Percentiles rank a stretch among this genome's conserved stretches.
Evolutionary conservation across 75 land plant genomes (phyloP).

Genomic region (Pseudotsuga menziesii): DNA sequence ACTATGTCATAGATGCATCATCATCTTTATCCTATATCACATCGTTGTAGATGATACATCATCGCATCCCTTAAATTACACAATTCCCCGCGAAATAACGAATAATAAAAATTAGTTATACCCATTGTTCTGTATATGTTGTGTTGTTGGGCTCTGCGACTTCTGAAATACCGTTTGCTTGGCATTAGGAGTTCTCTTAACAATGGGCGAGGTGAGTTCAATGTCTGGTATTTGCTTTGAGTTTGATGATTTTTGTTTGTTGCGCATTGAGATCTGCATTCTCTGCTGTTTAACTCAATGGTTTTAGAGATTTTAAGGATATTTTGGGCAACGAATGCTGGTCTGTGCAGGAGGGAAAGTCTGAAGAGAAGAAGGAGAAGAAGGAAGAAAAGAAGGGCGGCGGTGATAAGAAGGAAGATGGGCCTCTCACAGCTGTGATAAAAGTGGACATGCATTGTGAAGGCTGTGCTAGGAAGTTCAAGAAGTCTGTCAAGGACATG

Average conservation of each 20-base stretch:
- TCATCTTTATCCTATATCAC: not conserved
- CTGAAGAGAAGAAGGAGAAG: not conserved
- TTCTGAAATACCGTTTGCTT: not conserved
- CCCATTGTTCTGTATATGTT: no score
- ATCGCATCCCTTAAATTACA: not conserved
- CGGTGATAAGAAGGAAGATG: conserved; percentile 16
- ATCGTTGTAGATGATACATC: not conserved
- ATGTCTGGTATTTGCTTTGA: not conserved
- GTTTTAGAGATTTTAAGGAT: not conserved
- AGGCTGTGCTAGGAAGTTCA: conserved; percentile 50
- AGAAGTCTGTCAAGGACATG: conserved; percentile 21
- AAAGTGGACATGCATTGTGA: conserved; percentile 63
- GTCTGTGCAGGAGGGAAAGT: not conserved
- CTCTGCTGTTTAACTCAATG: not conserved
- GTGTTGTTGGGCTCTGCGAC: not conserved
- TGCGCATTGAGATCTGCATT: conserved; percentile 9
- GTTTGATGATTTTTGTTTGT: not conserved
- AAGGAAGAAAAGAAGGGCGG: conserved; percentile 18
- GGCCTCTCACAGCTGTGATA: conserved; percentile 20
- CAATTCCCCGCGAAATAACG: not conserved
- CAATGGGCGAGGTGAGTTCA: conserved; percentile 11
- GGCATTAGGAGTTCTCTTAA: not conserved
- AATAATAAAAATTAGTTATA: conserved; percentile 2
- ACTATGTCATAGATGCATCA: conserved; percentile 1
- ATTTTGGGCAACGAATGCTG: not conserved